These are phyloP conservation scores for Globisporangium spiculum DNA, from an alignment of 352 stramenopile genomes.

Conservation along the genomic window DNA sequence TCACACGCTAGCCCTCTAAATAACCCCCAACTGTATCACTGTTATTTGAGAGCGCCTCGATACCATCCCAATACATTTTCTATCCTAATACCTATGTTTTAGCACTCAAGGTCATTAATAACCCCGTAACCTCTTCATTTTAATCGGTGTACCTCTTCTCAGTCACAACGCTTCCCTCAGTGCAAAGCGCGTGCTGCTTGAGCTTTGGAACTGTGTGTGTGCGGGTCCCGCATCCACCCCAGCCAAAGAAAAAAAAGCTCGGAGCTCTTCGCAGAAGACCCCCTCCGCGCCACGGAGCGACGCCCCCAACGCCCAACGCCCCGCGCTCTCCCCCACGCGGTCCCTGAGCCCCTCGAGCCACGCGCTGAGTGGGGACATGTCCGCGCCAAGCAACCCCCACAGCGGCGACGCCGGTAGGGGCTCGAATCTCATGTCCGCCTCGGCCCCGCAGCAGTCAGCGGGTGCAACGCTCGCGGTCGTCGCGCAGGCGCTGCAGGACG, in stretches of 20 bases:
- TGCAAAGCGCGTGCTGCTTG: background rate
- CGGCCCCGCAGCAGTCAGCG: background rate
- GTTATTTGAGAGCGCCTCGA: background rate
- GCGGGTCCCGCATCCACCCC: background rate
- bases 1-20: background rate
- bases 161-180: background rate
- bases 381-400: background rate
- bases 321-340: background rate
- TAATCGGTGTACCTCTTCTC: background rate
- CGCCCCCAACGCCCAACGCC: background rate
- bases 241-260: constrained; percentile 17
- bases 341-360: constrained; percentile 1
- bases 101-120: background rate
- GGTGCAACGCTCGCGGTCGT: constrained; percentile 18
- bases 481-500: constrained; percentile 28
- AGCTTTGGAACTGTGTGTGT: background rate
- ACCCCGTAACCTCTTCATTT: background rate
- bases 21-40: background rate
- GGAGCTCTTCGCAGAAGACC: constrained; percentile 10
- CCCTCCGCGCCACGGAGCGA: constrained; percentile 3
- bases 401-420: background rate
- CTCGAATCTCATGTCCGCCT: background rate
- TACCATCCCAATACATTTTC: background rate
- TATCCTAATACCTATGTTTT: background rate
- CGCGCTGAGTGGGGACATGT: constrained; percentile 3